Conservation (phyloP, 768 basidiomycete species). For the Gymnopilus dilepis region DNA sequence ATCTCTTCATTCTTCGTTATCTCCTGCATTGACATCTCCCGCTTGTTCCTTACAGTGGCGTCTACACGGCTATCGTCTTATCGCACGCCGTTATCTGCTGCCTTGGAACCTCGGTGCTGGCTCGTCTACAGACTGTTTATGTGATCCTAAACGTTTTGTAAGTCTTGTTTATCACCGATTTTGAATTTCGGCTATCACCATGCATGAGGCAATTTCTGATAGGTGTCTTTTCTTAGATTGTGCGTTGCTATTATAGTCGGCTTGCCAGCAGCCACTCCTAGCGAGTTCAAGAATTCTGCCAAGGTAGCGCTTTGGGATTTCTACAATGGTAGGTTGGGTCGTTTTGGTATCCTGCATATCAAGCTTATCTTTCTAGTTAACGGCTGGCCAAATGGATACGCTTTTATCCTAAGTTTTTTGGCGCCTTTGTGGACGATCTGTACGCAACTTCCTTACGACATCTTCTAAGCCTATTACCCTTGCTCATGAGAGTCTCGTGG, state of each 20-base stretch:
- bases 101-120: slow-evolving; percentile 67
- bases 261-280: slow-evolving; percentile 66
- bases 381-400: slow-evolving; percentile 63
- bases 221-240: slow-evolving; percentile 42
- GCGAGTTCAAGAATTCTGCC: slow-evolving; percentile 61
- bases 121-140: slow-evolving; percentile 73
- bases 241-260: slow-evolving; percentile 72
- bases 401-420: slow-evolving; percentile 53
- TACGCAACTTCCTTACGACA: too few relatives aligned
- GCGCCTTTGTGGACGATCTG: slow-evolving; percentile 50
- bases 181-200: neutral
- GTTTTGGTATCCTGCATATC: neutral
- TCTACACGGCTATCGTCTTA: slow-evolving; percentile 65
- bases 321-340: slow-evolving; percentile 50
- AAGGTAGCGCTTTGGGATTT: slow-evolving; percentile 68
- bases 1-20: neutral
- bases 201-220: neutral
- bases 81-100: slow-evolving; percentile 70
- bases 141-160: slow-evolving; percentile 73
- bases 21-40: neutral
- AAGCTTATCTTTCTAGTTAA: slow-evolving; percentile 39
- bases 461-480: too few relatives aligned
- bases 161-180: slow-evolving; percentile 26
- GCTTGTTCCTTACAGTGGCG: slow-evolving; percentile 48
- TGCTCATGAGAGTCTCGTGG: too few relatives aligned